These are phyloP conservation scores for Aspergillus spinulosporus DNA, from an alignment of 2,329 filamentous ascomycete genomes.

Conservation along the genomic window DNA sequence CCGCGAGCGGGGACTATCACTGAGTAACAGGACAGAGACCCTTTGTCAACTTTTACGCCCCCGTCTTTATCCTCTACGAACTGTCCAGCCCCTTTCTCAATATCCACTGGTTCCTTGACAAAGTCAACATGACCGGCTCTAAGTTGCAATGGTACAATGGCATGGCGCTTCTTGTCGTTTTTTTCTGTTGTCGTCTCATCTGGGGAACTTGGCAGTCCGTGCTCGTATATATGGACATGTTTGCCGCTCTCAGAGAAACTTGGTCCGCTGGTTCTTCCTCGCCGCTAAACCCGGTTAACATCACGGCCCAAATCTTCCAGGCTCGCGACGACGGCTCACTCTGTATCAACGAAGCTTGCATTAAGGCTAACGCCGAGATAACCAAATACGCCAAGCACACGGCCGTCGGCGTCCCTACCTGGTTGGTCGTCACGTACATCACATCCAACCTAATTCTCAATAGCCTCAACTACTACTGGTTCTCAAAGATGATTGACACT, in stretches of 20 bases:
- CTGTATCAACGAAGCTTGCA: constrained; percentile 42
- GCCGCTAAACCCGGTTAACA: constrained; percentile 31
- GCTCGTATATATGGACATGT: constrained; percentile 62
- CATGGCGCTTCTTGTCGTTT: constrained; percentile 57
- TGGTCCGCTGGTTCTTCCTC: constrained; percentile 35
- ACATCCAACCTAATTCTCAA: constrained; percentile 61
- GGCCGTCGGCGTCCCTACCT: constrained; percentile 52
- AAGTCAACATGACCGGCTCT: constrained; percentile 64
- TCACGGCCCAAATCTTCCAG: constrained; percentile 38
- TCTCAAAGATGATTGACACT: constrained; percentile 66
- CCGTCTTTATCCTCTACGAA: constrained; percentile 67
- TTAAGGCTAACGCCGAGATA: constrained; percentile 47
- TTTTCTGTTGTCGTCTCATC: constrained; percentile 62
- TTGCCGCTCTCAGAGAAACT: constrained; percentile 50
- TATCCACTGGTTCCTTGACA: constrained; percentile 70
- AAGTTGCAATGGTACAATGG: constrained; percentile 64
- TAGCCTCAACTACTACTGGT: constrained; percentile 65
- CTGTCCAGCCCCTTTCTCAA: constrained; percentile 67
- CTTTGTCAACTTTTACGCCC: constrained; percentile 65
- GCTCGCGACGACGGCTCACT: constrained; percentile 36
- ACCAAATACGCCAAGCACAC: constrained; percentile 50
- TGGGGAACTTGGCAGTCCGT: constrained; percentile 64
- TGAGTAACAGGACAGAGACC: constrained; percentile 53
- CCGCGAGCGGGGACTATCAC: not conserved
- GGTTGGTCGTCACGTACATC: constrained; percentile 61